phyloP scores from a whole-genome alignment of 116 monocot species.

The Thalassia testudinum region DNA sequence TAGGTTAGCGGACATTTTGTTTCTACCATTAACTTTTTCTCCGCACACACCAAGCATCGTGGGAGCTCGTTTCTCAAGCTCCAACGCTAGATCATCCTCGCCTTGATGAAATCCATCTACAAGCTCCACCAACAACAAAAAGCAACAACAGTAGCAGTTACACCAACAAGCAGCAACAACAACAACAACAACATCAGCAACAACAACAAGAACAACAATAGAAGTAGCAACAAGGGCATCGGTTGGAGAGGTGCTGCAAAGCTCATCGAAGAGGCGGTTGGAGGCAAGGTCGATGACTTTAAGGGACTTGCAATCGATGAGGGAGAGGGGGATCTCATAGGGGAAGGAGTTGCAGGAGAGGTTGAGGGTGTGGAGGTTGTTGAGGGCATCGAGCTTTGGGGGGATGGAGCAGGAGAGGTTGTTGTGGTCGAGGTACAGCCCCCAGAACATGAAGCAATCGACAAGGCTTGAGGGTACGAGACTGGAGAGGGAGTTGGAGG shows the following conservation, averaged over 20 bases:
- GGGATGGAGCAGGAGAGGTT: conserved; percentile 61
- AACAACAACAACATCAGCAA: too few species aligned
- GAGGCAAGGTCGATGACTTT: conserved; percentile 53
- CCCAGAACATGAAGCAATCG: conserved; percentile 81
- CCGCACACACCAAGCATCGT: too few species aligned
- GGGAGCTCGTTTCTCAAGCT: too few species aligned
- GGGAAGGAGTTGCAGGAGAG: conserved; percentile 45
- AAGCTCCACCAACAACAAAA: too few species aligned
- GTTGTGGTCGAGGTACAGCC: conserved; percentile 61
- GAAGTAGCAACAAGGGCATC: conserved; percentile 47
- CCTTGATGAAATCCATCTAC: too few species aligned
- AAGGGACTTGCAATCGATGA: conserved; percentile 73
- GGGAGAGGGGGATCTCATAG: conserved; percentile 78
- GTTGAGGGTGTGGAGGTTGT: conserved; percentile 58
- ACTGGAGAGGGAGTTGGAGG: too few species aligned
- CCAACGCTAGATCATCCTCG: too few species aligned
- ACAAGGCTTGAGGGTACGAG: conserved; percentile 53
- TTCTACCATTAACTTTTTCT: too few species aligned
- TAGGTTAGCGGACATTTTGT: too few species aligned
- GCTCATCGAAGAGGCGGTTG: conserved; percentile 59
- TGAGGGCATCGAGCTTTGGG: conserved; percentile 72
- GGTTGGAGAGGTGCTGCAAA: conserved; percentile 58
- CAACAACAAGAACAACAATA: too few species aligned
- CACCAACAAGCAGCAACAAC: too few species aligned
- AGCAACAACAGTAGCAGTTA: too few species aligned